Evolutionary conservation across 345 rosid genomes (phyloP).

Genomic region (Hibiscus tridactylites): DNA sequence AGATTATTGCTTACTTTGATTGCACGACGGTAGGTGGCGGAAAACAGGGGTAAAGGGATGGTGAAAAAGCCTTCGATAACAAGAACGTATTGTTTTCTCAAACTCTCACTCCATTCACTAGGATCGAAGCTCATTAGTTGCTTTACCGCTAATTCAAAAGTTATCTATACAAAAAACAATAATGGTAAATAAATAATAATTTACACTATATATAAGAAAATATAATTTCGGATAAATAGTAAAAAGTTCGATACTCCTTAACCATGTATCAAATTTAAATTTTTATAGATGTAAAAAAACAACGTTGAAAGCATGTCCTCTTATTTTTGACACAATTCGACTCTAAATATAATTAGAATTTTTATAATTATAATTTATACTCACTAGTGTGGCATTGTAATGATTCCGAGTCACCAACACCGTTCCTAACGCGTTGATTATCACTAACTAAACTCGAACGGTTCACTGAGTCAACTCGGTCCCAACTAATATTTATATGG

Average conservation of each 20-base stretch:
- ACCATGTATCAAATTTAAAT: too few species aligned
- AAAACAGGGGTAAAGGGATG: background rate
- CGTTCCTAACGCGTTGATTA: background rate
- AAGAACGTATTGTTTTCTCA: background rate
- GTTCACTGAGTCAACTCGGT: background rate
- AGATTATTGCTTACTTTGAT: background rate
- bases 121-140: background rate
- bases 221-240: too few species aligned
- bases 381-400: background rate
- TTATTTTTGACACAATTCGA: too few species aligned
- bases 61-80: background rate
- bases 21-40: background rate
- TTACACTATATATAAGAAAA: background rate
- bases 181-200: too few species aligned
- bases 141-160: background rate
- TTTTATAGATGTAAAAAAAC: too few species aligned
- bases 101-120: background rate
- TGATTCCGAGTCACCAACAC: background rate
- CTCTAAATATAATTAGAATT: too few species aligned
- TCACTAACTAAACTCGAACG: background rate
- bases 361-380: background rate
- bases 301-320: too few species aligned
- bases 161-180: background rate
- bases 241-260: too few species aligned
- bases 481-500: background rate